Evolutionary conservation across 2,329 filamentous ascomycete genomes (phyloP).

Genomic region (Pseudopithomyces maydicus): DNA sequence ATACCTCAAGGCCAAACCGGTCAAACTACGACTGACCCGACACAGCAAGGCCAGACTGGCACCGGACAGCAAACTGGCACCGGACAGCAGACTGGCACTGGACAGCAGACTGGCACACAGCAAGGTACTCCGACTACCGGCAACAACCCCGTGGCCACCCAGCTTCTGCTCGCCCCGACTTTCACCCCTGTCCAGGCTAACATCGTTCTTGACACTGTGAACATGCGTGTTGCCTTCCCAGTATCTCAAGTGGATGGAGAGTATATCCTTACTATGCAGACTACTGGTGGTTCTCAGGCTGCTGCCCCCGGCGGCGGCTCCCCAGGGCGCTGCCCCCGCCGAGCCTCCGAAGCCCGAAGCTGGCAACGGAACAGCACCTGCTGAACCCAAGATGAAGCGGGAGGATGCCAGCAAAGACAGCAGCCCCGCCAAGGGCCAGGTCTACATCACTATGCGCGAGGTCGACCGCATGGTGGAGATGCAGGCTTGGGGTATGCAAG

Average conservation of each 20-base stretch:
- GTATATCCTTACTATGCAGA: conserved; percentile 42
- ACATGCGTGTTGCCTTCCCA: conserved; percentile 44
- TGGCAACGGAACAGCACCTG: conserved; percentile 15
- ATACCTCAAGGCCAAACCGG: neutral
- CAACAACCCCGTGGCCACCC: conserved; percentile 40
- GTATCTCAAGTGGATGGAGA: conserved; percentile 44
- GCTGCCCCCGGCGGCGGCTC: neutral
- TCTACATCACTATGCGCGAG: conserved; percentile 42
- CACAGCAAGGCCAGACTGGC: conserved; percentile 10
- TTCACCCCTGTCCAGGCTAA: conserved; percentile 43
- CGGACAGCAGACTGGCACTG: neutral
- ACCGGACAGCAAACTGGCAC: neutral
- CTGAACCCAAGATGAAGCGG: conserved; percentile 13
- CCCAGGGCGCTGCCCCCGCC: conserved; percentile 9
- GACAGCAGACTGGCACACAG: neutral
- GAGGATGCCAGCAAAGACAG: conserved; percentile 22
- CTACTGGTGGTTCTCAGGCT: conserved; percentile 16
- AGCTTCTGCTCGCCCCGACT: conserved; percentile 42
- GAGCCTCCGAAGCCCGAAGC: conserved; percentile 20
- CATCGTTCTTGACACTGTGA: conserved; percentile 40
- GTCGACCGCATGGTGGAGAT: conserved; percentile 38
- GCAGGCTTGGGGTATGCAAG: conserved; percentile 33
- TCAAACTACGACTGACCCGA: neutral
- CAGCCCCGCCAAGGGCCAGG: conserved; percentile 27
- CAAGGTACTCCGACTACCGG: conserved; percentile 30